These are phyloP conservation scores for Rickenella mellea DNA, from an alignment of 768 basidiomycete genomes.

Conservation along the genomic window DNA sequence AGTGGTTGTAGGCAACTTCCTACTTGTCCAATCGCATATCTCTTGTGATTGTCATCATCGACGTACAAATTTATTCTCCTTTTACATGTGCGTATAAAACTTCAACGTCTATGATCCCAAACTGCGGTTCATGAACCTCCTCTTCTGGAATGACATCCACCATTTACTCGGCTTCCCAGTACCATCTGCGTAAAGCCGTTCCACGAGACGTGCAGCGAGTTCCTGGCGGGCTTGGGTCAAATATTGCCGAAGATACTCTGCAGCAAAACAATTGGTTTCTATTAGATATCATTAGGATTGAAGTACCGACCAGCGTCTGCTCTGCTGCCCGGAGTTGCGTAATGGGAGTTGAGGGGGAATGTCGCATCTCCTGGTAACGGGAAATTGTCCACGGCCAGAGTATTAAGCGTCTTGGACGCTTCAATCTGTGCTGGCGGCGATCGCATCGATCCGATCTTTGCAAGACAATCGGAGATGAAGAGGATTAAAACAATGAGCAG, in stretches of 20 bases:
- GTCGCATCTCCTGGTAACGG: constrained; percentile 92
- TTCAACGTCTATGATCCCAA: constrained; percentile 43
- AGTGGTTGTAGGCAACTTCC: constrained; percentile 21
- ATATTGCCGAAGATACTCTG: constrained; percentile 87
- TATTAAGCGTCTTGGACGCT: constrained; percentile 81
- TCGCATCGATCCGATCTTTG: constrained; percentile 71
- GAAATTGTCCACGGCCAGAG: constrained; percentile 88
- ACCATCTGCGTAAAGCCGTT: constrained; percentile 86
- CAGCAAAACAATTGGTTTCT: constrained; percentile 3
- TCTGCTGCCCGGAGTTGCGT: constrained; percentile 67
- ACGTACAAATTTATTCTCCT: too few species aligned
- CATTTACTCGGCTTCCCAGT: constrained; percentile 96
- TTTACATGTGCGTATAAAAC: too few species aligned
- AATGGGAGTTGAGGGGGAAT: constrained; percentile 89
- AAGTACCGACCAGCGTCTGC: constrained; percentile 64
- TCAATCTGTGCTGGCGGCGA: constrained; percentile 69
- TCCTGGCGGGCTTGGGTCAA: constrained; percentile 91
- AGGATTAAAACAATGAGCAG: constrained; percentile 95
- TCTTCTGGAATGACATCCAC: constrained; percentile 99
- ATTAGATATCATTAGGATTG: neutral
- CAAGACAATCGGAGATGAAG: constrained; percentile 94
- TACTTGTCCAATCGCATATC: constrained; percentile 16
- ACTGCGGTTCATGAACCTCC: constrained; percentile 91
- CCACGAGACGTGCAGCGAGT: constrained; percentile 75
- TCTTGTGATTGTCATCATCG: too few species aligned